Percentiles rank a stretch among this genome's conserved stretches.
Conservation (phyloP, 2,329 filamentous ascomycete genomes). For the Trichophyton rubrum region DNA sequence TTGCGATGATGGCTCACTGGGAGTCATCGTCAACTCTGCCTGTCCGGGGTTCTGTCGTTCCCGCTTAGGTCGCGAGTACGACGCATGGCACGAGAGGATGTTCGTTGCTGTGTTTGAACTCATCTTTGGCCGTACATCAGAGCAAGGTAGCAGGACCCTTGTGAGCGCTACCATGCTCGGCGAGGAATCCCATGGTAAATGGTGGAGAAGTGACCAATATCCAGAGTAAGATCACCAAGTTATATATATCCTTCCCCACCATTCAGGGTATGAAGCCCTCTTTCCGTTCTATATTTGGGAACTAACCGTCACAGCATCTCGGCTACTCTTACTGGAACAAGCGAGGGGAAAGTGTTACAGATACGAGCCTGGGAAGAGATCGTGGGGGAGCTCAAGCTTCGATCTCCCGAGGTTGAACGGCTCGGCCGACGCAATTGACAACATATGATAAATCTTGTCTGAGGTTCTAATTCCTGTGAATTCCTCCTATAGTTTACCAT, state of each 20-base stretch:
- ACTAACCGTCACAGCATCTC: slow-evolving; percentile 6
- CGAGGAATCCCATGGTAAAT: slow-evolving; percentile 32
- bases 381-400: slow-evolving; percentile 8
- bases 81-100: slow-evolving; percentile 24
- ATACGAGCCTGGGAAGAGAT: slow-evolving; percentile 10
- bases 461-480: not conserved
- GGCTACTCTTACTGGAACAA: slow-evolving; percentile 5
- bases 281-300: not conserved
- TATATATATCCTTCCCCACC: not conserved
- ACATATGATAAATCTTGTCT: not conserved
- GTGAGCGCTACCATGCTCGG: slow-evolving; percentile 33
- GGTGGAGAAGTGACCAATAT: slow-evolving; percentile 27
- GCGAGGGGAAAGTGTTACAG: slow-evolving; percentile 6
- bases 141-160: slow-evolving; percentile 34
- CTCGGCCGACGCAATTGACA: not conserved
- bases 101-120: slow-evolving; percentile 24
- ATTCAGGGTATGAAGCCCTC: not conserved
- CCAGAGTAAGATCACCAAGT: slow-evolving; percentile 9
- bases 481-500: not conserved
- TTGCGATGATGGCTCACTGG: slow-evolving; percentile 23
- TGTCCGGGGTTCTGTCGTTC: slow-evolving; percentile 36
- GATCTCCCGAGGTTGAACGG: slow-evolving; percentile 1
- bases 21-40: slow-evolving; percentile 34
- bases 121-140: slow-evolving; percentile 32
- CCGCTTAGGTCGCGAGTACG: slow-evolving; percentile 31